A percentile compares a stretch with the other conserved stretches of the same genome.
Conservation (phyloP, 1,284 basidiomycete species). For the Chondrostereum purpureum region DNA sequence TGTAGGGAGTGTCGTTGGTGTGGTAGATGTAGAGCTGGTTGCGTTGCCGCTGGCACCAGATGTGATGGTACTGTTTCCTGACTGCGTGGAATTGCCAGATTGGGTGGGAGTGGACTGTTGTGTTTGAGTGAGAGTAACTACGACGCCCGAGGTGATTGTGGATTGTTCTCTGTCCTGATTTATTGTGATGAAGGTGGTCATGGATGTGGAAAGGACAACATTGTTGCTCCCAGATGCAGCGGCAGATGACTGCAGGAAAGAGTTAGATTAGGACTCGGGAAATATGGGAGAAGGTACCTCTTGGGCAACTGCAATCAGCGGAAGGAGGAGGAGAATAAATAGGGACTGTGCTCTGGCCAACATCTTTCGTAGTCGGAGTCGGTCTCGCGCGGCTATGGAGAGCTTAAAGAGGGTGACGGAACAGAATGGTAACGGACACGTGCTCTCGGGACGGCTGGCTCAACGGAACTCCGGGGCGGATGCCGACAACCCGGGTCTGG, state of each 20-base stretch:
- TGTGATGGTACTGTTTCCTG: not conserved
- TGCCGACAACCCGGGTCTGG: too few relatives aligned
- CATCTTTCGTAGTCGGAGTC: not conserved
- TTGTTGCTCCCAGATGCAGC: not conserved
- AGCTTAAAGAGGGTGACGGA: too few relatives aligned
- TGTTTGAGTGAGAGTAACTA: not conserved
- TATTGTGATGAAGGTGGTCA: slow-evolving; percentile 1
- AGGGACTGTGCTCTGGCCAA: not conserved
- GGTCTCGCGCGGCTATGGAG: too few relatives aligned
- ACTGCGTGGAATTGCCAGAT: too few relatives aligned
- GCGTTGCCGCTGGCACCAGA: not conserved
- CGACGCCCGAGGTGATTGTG: not conserved
- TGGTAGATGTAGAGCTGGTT: not conserved
- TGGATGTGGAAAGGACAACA: not conserved
- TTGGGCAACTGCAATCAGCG: not conserved
- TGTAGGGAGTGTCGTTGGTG: slow-evolving; percentile 1
- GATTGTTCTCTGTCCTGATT: not conserved
- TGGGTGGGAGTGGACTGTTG: not conserved
- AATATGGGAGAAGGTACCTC: not conserved
- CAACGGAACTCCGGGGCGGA: too few relatives aligned
- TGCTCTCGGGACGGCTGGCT: too few relatives aligned
- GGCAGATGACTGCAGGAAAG: not conserved
- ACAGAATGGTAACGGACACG: too few relatives aligned
- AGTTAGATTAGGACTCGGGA: not conserved
- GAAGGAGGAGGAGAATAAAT: not conserved